Conservation (phyloP, 305 asterid genomes). For the Nicotiana rustica region DNA sequence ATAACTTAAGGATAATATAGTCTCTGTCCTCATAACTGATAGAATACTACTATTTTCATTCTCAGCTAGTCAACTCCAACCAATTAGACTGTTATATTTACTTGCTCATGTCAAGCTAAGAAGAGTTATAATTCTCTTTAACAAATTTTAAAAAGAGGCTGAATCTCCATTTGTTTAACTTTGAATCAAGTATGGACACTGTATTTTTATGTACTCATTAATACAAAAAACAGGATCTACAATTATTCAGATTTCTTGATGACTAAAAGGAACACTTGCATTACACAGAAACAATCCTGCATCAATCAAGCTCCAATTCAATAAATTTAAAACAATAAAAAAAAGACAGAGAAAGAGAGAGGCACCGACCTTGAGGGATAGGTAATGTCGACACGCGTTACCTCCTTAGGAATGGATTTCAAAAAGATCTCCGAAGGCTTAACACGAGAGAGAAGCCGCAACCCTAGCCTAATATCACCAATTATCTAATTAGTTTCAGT, state of each 20-base stretch:
- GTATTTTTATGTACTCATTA: not conserved
- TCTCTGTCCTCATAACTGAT: not conserved
- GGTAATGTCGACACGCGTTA: constrained; percentile 63
- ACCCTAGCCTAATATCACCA: constrained; percentile 66
- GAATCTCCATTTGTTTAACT: not conserved
- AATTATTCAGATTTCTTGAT: not conserved
- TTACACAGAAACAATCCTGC: constrained; percentile 4
- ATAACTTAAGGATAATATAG: not conserved
- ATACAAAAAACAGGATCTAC: not conserved
- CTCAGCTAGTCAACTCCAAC: not conserved
- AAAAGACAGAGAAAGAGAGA: not conserved
- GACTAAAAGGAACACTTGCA: constrained; percentile 23
- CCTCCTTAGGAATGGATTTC: constrained; percentile 90
- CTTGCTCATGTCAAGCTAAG: not conserved
- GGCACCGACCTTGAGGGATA: constrained; percentile 75
- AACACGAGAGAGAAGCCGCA: constrained; percentile 82
- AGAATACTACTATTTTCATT: not conserved
- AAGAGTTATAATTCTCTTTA: constrained; percentile 2
- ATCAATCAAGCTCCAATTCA: not conserved
- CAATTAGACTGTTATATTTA: not conserved
- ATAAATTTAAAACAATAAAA: not conserved
- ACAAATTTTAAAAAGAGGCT: not conserved
- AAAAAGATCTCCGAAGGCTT: constrained; percentile 94
- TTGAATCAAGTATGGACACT: not conserved
- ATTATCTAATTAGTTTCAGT: constrained; percentile 2